A percentile compares a stretch with the other conserved stretches of the same genome.
Conservation (phyloP, 2,329 filamentous ascomycete species). For the Sporothrix sp. region DNA sequence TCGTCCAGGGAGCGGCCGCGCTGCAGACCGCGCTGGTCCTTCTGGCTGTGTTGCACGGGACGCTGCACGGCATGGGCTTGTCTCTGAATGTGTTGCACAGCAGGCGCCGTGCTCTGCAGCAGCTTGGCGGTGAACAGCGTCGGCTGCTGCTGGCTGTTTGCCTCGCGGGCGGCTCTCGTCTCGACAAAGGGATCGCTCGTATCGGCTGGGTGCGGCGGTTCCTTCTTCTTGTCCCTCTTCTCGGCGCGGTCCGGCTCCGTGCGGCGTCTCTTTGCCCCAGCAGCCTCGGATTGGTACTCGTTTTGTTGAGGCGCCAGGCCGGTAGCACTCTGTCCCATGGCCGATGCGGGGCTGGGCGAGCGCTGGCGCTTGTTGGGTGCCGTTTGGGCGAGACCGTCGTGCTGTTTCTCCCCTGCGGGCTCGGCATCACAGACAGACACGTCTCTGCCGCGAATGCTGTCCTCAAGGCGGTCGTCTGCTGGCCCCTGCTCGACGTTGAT, state of each 20-base stretch:
- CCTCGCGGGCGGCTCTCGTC: background rate
- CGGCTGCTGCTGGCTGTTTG: background rate
- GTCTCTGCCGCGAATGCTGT: too few species aligned
- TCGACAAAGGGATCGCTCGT: conserved; percentile 12
- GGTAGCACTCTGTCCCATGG: background rate
- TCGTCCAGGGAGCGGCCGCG: too few species aligned
- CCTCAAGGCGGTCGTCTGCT: too few species aligned
- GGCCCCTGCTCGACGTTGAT: too few species aligned
- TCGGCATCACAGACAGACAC: too few species aligned
- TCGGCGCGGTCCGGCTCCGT: background rate
- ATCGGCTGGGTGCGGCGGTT: background rate
- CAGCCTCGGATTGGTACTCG: background rate
- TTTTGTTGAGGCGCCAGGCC: too few species aligned
- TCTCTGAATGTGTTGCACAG: background rate
- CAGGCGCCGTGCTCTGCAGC: background rate
- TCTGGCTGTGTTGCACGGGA: background rate
- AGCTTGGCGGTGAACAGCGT: conserved; percentile 14
- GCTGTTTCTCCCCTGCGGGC: too few species aligned
- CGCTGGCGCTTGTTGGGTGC: background rate
- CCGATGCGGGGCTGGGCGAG: background rate
- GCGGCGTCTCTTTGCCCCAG: background rate
- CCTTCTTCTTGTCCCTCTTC: background rate
- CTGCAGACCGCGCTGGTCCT: background rate
- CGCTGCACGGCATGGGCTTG: too few species aligned
- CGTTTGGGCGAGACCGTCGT: too few species aligned